Base-by-base conservation (phyloP, 73 alveolate genomes). In the Paramecium primaurelia region DNA sequence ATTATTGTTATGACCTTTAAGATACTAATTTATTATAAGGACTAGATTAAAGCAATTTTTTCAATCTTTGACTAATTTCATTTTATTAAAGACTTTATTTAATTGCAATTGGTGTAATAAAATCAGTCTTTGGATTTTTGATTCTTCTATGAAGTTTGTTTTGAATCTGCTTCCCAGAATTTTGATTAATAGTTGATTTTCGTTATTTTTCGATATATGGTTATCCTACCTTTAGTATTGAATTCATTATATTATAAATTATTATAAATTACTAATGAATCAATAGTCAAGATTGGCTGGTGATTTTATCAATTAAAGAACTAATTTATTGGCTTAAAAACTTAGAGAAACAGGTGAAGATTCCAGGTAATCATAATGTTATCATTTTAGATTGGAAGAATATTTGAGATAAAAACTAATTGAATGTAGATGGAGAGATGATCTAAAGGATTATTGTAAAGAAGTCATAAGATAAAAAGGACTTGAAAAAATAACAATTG, bases 351-450 rank as follows among this genome's bases (percentile, higher is more conserved):
- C 92, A 16, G 92, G 92, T 1, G 91, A 89, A 36, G 94, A 73
- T 71, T 59, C 84, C 42, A 87, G 93, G 93, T 87, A 37, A 14
- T 59, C 18, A 68, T 26, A 59, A 58, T 58, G 2, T 16, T 32
- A 20, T n/a, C 3, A 6, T 8, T 14, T 25, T 37, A 87, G 97
- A 92, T 93, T 95, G 30, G 98, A 95, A 44, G 98, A 95, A 60
- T 93, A 94, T 92, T 59, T 95, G 26, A 95, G 97, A 92, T 93
- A 94, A 71, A 93, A 95, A 85, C 91, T 95, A 14, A 94, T 94
- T 10, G 97, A 95, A 80, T 86, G 96, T 64, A 95, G 97, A 25
- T 95, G 98, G 98, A 95, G 95, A 87, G 98, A 95, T 73, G 96
- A 95, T 49, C 92, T 95, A 22, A 94, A 95, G 54, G 92, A 93